Evolutionary conservation across 352 stramenopile species (phyloP), one percentile per base, ranked within the genome.

Genomic region (Pythium sukuiense): DNA sequence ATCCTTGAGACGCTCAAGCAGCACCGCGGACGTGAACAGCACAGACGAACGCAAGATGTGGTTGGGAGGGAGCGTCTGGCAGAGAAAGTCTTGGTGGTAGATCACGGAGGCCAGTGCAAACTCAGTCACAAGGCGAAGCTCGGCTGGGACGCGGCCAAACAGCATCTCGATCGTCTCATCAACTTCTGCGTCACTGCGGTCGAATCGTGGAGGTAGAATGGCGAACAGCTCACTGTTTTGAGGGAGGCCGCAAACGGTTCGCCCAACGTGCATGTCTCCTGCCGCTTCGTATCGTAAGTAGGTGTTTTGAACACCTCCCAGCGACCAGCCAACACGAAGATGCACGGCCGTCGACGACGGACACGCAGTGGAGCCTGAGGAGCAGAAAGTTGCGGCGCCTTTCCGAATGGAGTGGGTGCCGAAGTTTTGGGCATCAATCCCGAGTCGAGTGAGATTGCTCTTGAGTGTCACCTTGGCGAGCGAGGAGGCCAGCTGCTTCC

Each of bases 231-330:
- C 35, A 6, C 49, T 63, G n/a, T 50, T 32, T 27, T 67, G 66
- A n/a, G 63, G 63, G 14, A 75, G 24, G 18, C 71, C 67, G 41
- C 56, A 61, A 4, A 76, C 61, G n/a, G 65, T 71, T 1, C 70
- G 58, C 0, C 65, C 67, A 1, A 77, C 73, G 16, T 67, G 41
- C 55, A 70, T 71, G 24, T 70, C 70, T 13, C 61, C 65, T 18
- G 70, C 71, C 0, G 55, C 57, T 50, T 77, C 65, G 18, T 70
- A 74, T 0, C 65, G 24, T 0, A 76, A 24, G 29, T 76, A 77
- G n/a, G n/a, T n/a, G n/a, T n/a, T n/a, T 16, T 57, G 67, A 35
- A 74, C 64, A 1, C 67, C 65, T 14, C 33, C 58, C 7, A 76
- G 61, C 0, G 32, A 60, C 69, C 63, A 72, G 16, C 63, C 67